phyloP scores from a whole-genome alignment of 1,139 yeast species.

The Pichia sp. region DNA sequence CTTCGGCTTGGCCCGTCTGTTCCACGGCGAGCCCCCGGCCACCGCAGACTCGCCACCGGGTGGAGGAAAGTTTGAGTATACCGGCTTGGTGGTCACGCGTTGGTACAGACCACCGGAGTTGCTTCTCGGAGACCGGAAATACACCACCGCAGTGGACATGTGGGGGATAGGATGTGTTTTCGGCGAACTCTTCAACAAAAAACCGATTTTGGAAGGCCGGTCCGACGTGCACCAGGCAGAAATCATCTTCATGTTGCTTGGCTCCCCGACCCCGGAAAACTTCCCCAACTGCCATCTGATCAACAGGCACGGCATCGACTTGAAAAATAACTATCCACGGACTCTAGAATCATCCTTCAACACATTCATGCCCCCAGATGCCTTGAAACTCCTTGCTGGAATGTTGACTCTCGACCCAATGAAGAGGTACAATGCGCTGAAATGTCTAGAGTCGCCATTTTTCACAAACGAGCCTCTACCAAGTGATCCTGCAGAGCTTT shows the following conservation, averaged over 20 bases:
- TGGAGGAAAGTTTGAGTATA: slow-evolving; percentile 75
- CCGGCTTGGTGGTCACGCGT: slow-evolving; percentile 89
- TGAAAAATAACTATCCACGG: slow-evolving; percentile 42
- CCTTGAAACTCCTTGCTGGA: slow-evolving; percentile 45
- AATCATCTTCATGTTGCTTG: slow-evolving; percentile 72
- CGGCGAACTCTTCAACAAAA: slow-evolving; percentile 78
- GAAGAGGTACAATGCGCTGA: slow-evolving; percentile 69
- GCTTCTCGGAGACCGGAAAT: slow-evolving; percentile 74
- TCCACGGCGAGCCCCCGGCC: slow-evolving; percentile 63
- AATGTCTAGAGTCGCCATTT: slow-evolving; percentile 68
- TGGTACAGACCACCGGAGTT: slow-evolving; percentile 98
- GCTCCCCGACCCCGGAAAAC: slow-evolving; percentile 62
- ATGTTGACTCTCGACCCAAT: slow-evolving; percentile 64
- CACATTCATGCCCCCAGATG: slow-evolving; percentile 25
- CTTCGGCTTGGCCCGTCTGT: slow-evolving; percentile 84
- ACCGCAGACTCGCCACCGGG: slow-evolving; percentile 47
- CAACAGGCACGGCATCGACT: slow-evolving; percentile 48
- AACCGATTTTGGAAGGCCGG: slow-evolving; percentile 81
- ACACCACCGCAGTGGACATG: slow-evolving; percentile 91
- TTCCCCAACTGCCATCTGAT: slow-evolving; percentile 65
- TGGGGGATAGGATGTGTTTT: slow-evolving; percentile 98
- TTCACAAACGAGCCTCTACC: slow-evolving; percentile 67
- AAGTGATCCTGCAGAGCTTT: slow-evolving; percentile 49
- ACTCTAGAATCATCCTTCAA: slow-evolving; percentile 49
- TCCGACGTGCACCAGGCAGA: slow-evolving; percentile 91